phyloP scores from a whole-genome alignment of 495 filamentous ascomycete genomes.

The Penicilliopsis zonata region DNA sequence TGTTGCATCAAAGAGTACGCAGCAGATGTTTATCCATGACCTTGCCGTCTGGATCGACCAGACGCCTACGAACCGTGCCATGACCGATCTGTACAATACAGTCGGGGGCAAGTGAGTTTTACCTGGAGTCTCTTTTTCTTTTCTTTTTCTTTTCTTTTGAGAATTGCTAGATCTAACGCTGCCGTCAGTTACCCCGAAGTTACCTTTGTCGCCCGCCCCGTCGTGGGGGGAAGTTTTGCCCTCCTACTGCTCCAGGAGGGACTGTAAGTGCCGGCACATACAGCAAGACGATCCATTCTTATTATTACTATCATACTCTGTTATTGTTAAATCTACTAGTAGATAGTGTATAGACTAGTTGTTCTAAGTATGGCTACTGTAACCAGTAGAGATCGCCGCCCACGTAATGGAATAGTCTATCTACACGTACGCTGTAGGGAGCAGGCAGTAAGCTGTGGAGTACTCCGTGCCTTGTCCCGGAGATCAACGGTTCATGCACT shows the following conservation, averaged over 20 bases:
- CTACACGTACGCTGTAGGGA: too few relatives aligned
- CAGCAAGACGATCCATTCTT: too few relatives aligned
- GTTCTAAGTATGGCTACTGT: too few relatives aligned
- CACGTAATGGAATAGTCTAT: too few relatives aligned
- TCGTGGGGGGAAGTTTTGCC: constrained; percentile 41
- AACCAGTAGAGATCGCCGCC: too few relatives aligned
- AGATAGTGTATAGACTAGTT: too few relatives aligned
- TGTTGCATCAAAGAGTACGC: constrained; percentile 25
- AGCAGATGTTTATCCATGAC: constrained; percentile 31
- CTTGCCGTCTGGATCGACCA: constrained; percentile 40
- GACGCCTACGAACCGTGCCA: constrained; percentile 37
- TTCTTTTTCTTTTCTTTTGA: neutral
- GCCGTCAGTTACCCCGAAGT: constrained; percentile 19
- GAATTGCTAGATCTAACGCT: constrained; percentile 1
- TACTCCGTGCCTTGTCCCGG: too few relatives aligned
- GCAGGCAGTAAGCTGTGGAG: too few relatives aligned
- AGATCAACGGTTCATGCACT: too few relatives aligned
- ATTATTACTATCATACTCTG: too few relatives aligned
- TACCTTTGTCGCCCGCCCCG: constrained; percentile 40
- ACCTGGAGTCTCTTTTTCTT: neutral
- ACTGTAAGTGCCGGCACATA: constrained; percentile 12
- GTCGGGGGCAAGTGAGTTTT: constrained; percentile 28
- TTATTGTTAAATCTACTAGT: too few relatives aligned
- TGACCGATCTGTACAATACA: constrained; percentile 47
- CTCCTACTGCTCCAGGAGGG: constrained; percentile 23